phyloP scores from a whole-genome alignment of 768 basidiomycete species.

The Tricholoma saponaceum region DNA sequence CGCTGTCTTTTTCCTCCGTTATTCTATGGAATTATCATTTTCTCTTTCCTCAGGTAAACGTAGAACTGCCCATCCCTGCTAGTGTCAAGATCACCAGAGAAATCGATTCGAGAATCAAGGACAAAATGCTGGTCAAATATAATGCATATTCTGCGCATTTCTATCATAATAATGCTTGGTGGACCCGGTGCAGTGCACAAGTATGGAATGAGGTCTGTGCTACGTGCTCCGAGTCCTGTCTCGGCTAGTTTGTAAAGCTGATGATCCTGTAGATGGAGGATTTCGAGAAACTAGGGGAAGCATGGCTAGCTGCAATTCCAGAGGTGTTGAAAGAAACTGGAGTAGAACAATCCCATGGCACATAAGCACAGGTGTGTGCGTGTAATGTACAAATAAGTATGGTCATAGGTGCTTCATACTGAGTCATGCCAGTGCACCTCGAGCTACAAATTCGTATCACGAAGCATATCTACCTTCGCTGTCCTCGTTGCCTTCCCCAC shows the following conservation, averaged over 20 bases:
- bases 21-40: neutral
- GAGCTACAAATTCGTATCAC: no score
- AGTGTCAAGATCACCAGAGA: conserved; percentile 11
- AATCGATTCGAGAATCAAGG: conserved; percentile 21
- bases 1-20: neutral
- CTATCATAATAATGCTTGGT: conserved; percentile 39
- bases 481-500: no score
- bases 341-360: neutral
- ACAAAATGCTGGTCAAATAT: conserved; percentile 27
- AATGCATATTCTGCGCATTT: conserved; percentile 33
- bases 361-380: neutral
- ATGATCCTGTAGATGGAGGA: conserved; percentile 29
- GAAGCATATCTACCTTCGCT: no score
- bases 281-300: conserved; percentile 37
- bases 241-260: neutral
- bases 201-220: conserved; percentile 39
- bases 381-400: no score
- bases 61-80: conserved; percentile 35
- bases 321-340: conserved; percentile 27
- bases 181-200: conserved; percentile 45
- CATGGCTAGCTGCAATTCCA: conserved; percentile 30
- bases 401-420: no score
- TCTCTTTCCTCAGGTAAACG: conserved; percentile 29
- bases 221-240: neutral
- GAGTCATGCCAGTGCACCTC: no score